Evolutionary conservation across 2,329 filamentous ascomycete genomes (phyloP).

Genomic region (Lasiodiplodia theobromae): DNA sequence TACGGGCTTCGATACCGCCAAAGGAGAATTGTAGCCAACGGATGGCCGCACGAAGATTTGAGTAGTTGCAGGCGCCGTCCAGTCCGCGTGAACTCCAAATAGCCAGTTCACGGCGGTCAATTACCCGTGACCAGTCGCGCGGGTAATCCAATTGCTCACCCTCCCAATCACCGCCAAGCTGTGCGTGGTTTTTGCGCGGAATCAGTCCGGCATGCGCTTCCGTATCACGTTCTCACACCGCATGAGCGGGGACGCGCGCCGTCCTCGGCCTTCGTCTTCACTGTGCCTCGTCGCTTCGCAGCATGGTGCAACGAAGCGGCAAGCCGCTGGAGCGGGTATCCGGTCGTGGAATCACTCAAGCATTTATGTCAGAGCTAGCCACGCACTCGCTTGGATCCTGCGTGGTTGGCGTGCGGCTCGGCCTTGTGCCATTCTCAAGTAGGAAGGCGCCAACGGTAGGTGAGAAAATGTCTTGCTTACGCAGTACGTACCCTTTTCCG

Average conservation of each 20-base stretch:
- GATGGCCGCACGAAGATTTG: background rate
- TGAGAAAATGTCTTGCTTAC: background rate
- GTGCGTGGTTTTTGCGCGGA: conserved; percentile 16
- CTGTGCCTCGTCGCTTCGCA: conserved; percentile 1
- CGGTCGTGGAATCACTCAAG: background rate
- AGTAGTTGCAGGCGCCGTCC: background rate
- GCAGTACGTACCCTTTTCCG: background rate
- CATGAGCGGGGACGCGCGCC: conserved; percentile 9
- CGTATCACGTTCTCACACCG: conserved; percentile 3
- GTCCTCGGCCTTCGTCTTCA: conserved; percentile 7
- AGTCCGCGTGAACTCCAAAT: background rate
- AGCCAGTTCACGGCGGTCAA: background rate
- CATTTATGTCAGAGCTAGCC: background rate
- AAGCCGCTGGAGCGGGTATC: background rate
- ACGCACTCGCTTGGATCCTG: background rate
- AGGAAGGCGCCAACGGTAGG: background rate
- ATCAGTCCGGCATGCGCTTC: background rate
- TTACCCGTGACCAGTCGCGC: background rate
- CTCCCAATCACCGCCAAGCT: background rate
- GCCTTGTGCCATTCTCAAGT: background rate
- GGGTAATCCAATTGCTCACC: background rate
- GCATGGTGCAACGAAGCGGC: background rate
- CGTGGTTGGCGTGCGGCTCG: background rate
- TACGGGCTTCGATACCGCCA: too few relatives aligned
- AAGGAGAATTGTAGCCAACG: background rate